Evolutionary conservation across 1,284 basidiomycete species (phyloP), one percentile per base, ranked within the genome.

Genomic region (Wolfiporia cocos): DNA sequence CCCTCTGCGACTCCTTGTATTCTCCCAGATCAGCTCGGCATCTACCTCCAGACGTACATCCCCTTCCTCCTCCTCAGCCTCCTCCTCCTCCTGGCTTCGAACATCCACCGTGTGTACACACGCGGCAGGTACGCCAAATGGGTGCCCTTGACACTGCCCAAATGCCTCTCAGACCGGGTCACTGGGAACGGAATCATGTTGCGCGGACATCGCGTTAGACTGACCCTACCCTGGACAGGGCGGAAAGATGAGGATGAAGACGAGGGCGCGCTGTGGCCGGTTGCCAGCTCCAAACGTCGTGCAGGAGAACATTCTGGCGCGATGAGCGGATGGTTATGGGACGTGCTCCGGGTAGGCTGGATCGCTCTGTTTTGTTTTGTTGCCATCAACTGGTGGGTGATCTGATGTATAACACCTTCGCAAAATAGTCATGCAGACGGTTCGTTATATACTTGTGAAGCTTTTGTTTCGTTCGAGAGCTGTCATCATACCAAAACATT

Each of bases 1-100:
- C 6, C 38, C 43, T 68, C 69, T n/a, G 68, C 78, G 49, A 53
- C 58, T 22, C 67, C 70, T 6, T 84, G 81, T 56, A 52, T 74
- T 43, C 65, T 84, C 3, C 81, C 80, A 0, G 70, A 80, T 57
- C 78, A 81, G 48, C 54, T 73, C 23, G 64, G 66, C 26, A 72
- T 79, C 37, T 82, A 78, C 58, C 58, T 67, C 17, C 59, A 61
- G 29, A 55, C 73, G 15, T 84, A 80, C 59, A 48, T 70, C 17
- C 73, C 76, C 2, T 57, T 74, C 15, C 52, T 65, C 37, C 32
- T 72, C 24, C 45, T 74, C 30, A 63, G 57, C 34, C 39, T 68
- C 10, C 34, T 58, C 41, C 37, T 56, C 23, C 55, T 67, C 34
- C 42, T 61, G 30, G 24, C 56, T 24, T 47, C 47, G 11, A 59